Percentiles rank a stretch among this genome's conserved stretches.
phyloP scores from a whole-genome alignment of 2,329 filamentous ascomycete genomes.

The Xylariaceae sp. region DNA sequence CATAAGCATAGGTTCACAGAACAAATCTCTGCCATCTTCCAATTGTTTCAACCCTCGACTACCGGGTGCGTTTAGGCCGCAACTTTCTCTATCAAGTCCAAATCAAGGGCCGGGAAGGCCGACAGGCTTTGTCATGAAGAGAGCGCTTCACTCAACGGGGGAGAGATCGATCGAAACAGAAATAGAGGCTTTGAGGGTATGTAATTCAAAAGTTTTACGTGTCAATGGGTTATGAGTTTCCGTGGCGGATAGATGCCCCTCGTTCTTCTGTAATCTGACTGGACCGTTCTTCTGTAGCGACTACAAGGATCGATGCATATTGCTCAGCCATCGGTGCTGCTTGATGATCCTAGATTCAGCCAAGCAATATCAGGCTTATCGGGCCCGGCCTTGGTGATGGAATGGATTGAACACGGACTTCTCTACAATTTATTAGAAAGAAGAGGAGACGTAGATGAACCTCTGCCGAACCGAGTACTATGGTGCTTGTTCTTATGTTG shows the following conservation, averaged over 20 bases:
- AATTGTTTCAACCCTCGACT: no score
- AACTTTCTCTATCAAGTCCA: no score
- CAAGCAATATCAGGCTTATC: background rate
- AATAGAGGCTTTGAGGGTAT: constrained; percentile 13
- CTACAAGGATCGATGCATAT: constrained; percentile 18
- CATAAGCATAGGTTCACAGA: no score
- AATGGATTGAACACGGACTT: constrained; percentile 21
- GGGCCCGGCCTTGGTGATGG: constrained; percentile 15
- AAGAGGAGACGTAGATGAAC: constrained; percentile 9
- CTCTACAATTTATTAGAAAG: constrained; percentile 13
- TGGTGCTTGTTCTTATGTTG: constrained; percentile 22
- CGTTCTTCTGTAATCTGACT: constrained; percentile 1
- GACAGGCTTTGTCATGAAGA: constrained; percentile 19
- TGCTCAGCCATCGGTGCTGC: constrained; percentile 12
- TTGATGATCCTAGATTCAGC: constrained; percentile 2
- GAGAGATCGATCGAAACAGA: constrained; percentile 10
- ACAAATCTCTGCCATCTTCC: no score
- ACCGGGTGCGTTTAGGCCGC: background rate
- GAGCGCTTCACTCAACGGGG: constrained; percentile 4
- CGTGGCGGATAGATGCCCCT: background rate
- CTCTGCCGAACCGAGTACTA: constrained; percentile 22
- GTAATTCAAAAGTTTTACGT: no score
- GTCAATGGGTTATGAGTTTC: no score
- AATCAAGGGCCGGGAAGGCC: no score
- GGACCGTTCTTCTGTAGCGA: constrained; percentile 4